A percentile compares a stretch with the other conserved stretches of the same genome.
Evolutionary conservation across 345 rosid genomes (phyloP).

Genomic region (Heritiera fomes): DNA sequence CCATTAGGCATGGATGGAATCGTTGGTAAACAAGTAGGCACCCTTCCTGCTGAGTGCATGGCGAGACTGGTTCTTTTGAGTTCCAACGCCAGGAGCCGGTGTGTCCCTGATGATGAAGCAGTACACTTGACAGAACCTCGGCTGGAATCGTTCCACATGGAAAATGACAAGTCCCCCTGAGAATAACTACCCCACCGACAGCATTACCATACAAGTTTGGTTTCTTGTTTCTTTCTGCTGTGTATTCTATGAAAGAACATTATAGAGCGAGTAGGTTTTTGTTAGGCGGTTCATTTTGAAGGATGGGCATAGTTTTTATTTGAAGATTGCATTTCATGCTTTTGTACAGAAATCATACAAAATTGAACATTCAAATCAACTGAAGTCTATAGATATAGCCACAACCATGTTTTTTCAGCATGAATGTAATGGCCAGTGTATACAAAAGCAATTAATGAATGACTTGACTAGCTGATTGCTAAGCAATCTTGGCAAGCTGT

Average conservation of each 20-base stretch:
- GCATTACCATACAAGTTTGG: constrained; percentile 17
- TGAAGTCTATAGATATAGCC: neutral
- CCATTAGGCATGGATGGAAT: constrained; percentile 27
- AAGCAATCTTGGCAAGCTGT: constrained; percentile 36
- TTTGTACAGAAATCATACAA: constrained; percentile 29
- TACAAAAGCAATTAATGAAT: no score
- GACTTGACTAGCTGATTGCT: neutral
- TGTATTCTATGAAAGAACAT: neutral
- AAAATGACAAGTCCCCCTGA: constrained; percentile 45
- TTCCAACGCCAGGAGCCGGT: constrained; percentile 53
- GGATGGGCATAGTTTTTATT: no score
- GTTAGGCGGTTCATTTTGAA: no score
- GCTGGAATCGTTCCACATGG: constrained; percentile 73
- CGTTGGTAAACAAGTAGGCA: constrained; percentile 14
- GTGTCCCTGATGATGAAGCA: constrained; percentile 58
- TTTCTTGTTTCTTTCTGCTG: constrained; percentile 18
- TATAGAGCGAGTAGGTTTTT: constrained; percentile 16
- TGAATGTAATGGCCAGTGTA: neutral
- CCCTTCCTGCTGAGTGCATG: constrained; percentile 36
- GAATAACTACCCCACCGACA: constrained; percentile 26
- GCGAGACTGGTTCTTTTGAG: constrained; percentile 46
- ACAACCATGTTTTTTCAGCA: neutral
- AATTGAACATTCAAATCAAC: neutral
- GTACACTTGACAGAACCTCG: constrained; percentile 91
- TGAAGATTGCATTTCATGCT: neutral